Conservation (phyloP, 2,329 filamentous ascomycete genomes). For the Ophiostoma perfectum region DNA sequence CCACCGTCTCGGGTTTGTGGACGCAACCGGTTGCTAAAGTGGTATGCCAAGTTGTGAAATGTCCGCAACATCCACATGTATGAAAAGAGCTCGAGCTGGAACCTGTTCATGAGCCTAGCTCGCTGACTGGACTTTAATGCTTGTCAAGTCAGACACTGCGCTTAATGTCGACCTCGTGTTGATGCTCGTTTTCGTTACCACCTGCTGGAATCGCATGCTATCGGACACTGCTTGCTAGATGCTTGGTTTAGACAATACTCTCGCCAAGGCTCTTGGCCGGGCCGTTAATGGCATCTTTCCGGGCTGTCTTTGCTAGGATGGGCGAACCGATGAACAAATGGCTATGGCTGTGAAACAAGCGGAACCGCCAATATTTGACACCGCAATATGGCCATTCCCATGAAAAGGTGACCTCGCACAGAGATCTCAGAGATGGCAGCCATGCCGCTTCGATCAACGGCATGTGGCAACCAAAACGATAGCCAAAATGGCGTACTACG, state of each 20-base stretch:
- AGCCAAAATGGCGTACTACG: background rate
- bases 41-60: background rate
- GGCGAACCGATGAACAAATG: background rate
- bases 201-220: no score
- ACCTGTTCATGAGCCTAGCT: background rate
- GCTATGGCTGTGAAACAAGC: background rate
- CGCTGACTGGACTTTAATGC: background rate
- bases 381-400: no score
- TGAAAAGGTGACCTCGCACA: no score
- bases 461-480: background rate
- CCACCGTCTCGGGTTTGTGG: background rate
- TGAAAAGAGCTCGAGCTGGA: background rate
- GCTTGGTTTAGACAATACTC: no score
- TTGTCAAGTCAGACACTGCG: background rate
- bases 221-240: no score
- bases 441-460: background rate
- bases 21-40: background rate
- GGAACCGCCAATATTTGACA: background rate
- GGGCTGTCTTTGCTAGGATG: background rate
- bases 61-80: background rate
- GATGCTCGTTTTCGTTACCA: no score
- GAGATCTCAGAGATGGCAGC: no score
- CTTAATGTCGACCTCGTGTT: no score
- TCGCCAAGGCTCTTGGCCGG: background rate
- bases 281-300: slow-evolving; percentile 1